A percentile compares a stretch with the other conserved stretches of the same genome.
Evolutionary conservation across 2,329 filamentous ascomycete genomes (phyloP).

Genomic region (Cercospora zeae-maydis): DNA sequence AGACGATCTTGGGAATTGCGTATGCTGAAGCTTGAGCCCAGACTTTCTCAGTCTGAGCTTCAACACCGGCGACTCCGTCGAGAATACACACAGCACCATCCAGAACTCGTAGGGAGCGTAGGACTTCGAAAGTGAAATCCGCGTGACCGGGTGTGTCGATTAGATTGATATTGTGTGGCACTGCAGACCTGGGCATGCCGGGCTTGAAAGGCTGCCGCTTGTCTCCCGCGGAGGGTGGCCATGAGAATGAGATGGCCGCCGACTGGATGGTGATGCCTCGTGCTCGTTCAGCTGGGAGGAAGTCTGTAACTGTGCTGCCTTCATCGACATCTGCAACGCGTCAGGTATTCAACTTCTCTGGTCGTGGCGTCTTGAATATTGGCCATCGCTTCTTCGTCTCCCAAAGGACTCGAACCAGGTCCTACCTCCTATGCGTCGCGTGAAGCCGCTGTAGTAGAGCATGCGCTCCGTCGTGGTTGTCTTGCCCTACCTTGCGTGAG

Average conservation of each 20-base stretch:
- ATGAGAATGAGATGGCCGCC: constrained; percentile 90
- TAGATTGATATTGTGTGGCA: constrained; percentile 72
- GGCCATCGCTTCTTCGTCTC: not conserved
- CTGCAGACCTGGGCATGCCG: constrained; percentile 47
- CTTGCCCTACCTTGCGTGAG: constrained; percentile 63
- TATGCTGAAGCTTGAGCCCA: constrained; percentile 89
- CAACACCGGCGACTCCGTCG: constrained; percentile 87
- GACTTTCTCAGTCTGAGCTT: constrained; percentile 94
- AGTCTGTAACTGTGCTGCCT: constrained; percentile 95
- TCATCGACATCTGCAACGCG: constrained; percentile 72
- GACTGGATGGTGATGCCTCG: constrained; percentile 97
- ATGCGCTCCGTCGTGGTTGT: constrained; percentile 98
- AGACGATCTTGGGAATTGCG: constrained; percentile 75
- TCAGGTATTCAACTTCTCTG: constrained; percentile 7
- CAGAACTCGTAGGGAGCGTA: constrained; percentile 81
- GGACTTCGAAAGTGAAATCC: constrained; percentile 95
- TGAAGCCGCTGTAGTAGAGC: constrained; percentile 93
- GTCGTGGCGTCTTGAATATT: not conserved
- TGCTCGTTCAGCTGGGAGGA: constrained; percentile 85
- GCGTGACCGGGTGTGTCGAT: constrained; percentile 97
- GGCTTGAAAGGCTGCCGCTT: constrained; percentile 27
- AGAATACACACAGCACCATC: constrained; percentile 92
- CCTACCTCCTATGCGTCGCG: constrained; percentile 72
- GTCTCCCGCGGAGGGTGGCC: constrained; percentile 60
- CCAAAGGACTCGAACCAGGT: not conserved